Evolutionary conservation across 2,329 filamentous ascomycete species (phyloP), one percentile per base, ranked within the genome.

Genomic region (Epichloe gansuensis): DNA sequence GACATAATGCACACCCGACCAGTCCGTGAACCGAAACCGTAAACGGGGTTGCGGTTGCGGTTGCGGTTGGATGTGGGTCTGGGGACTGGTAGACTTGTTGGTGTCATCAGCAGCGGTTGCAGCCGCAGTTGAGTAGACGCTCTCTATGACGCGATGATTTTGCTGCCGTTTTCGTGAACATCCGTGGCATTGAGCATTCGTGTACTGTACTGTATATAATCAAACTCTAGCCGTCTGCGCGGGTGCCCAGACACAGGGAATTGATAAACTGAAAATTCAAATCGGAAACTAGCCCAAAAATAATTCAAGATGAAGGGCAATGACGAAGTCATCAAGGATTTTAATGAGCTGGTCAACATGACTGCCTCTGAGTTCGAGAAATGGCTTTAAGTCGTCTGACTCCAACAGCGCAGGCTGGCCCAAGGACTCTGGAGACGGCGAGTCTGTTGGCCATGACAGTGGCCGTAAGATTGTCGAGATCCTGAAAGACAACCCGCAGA

Each of bases 321-420:
- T 31, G 58, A 63, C 2, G 60, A 65, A 35, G 63, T 67, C 40
- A 61, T 66, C 55, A 73, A 75, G 48, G 80, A 85, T 61, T 85
- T 84, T 71, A 83, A 84, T 55, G 72, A 78, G 40, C 65, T 83
- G 46, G 79, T 85, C 63, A 85, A 85, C 64, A 84, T 85, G 81
- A 74, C 71, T 11, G 69, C 79, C 2, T 63, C 71, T 2, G 80
- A 84, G 56, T 72, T 85, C 15, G 72, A 80, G 58, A 68, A 73
- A 25, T 85, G 81, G 82, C 73, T 85, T 85, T 25, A 72, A 77
- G 55, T 71, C 73, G 6, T 72, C 76, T n/a, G 72, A 79, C 35
- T 84, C 79, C 9, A 70, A 71, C 47, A 72, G 69, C 17, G 74
- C 80, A 1, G 81, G 82, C 2, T 84, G 78, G 80, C 65, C 65